Conservation (phyloP, 306 rosid genomes). For the Carpinus fangiana region DNA sequence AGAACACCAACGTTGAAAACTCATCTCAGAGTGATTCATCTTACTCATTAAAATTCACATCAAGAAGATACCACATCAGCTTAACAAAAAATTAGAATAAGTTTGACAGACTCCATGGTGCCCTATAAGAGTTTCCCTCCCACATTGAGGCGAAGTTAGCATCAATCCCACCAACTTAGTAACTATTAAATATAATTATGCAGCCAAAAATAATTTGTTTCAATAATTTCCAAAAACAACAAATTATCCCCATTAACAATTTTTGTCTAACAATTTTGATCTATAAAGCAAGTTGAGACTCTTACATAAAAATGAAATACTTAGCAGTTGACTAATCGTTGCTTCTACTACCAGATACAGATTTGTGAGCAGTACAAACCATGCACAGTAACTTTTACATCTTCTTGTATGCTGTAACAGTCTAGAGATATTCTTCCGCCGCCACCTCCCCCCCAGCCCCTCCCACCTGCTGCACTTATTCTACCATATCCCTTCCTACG, state of each 20-base stretch:
- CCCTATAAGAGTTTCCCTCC: not conserved
- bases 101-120: not conserved
- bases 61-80: not conserved
- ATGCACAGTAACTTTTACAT: conserved; percentile 73
- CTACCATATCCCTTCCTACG: conserved; percentile 90
- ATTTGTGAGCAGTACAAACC: conserved; percentile 54
- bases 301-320: conserved; percentile 31
- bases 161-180: not conserved
- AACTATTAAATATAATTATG: conserved; percentile 11
- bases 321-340: conserved; percentile 13
- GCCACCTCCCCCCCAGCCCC: conserved; percentile 99
- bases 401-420: conserved; percentile 97
- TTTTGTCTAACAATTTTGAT: conserved; percentile 18
- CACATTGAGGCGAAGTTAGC: not conserved
- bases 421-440: conserved; percentile 98
- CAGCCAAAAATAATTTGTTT: conserved; percentile 11
- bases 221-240: not conserved
- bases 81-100: not conserved
- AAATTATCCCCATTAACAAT: conserved; percentile 11
- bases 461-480: conserved; percentile 95
- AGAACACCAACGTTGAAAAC: not conserved
- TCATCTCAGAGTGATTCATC: not conserved
- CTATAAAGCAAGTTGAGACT: conserved; percentile 27
- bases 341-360: conserved; percentile 29
- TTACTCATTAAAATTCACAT: not conserved